Percentiles rank a stretch among this genome's conserved stretches.
Conservation (phyloP, 225 moss, liverwort and hornwort species). For the Antitrichia curtipendula region DNA sequence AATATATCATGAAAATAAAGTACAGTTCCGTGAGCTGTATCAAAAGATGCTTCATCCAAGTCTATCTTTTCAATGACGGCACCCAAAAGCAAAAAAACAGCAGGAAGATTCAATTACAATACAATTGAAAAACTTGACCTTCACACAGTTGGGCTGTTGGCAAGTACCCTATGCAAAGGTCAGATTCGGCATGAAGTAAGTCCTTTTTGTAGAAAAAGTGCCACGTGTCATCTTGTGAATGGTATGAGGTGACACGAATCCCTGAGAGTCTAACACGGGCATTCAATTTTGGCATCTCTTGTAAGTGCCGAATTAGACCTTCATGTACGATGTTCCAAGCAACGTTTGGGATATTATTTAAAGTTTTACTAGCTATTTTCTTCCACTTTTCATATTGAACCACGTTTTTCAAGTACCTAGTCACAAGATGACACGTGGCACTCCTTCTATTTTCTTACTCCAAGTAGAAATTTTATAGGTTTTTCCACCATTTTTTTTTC, state of each 20-base stretch:
- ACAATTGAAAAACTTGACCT: not conserved
- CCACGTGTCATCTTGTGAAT: no score
- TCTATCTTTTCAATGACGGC: not conserved
- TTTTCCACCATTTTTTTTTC: not conserved
- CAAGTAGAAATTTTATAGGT: not conserved
- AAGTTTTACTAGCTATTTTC: not conserved
- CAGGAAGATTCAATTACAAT: not conserved
- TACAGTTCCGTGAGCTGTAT: not conserved
- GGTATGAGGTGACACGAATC: no score
- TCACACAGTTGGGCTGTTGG: not conserved
- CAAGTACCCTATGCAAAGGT: no score
- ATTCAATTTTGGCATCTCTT: no score
- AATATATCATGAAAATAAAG: not conserved
- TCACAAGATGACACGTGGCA: no score
- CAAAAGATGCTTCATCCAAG: not conserved
- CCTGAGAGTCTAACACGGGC: no score
- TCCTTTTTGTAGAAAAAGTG: no score
- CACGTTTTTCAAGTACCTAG: accelerated
- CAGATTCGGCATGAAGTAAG: no score
- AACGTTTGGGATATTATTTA: not conserved
- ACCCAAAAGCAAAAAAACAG: not conserved
- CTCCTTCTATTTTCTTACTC: no score
- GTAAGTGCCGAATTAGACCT: no score
- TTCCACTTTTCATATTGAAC: not conserved
- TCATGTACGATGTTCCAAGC: not conserved